Evolutionary conservation across 495 filamentous ascomycete species (phyloP).

Genomic region (Elaphomyces granulatus): DNA sequence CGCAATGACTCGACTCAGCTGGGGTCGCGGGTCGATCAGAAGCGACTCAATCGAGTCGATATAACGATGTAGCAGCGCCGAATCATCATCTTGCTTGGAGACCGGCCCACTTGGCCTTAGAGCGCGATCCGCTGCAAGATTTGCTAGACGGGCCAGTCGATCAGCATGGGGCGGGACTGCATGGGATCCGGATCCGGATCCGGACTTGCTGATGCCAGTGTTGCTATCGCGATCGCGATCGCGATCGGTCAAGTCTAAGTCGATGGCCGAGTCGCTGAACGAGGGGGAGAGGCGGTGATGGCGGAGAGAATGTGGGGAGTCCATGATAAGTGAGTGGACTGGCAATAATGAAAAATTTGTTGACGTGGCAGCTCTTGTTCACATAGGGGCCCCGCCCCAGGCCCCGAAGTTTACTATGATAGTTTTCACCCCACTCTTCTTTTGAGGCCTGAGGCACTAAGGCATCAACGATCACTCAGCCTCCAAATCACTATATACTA

Average conservation of each 20-base stretch:
- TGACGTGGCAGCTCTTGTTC: too few species aligned
- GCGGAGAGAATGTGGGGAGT: background rate
- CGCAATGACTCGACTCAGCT: slow-evolving; percentile 10
- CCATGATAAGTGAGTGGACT: too few species aligned
- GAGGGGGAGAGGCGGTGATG: slow-evolving; percentile 3
- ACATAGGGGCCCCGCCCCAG: too few species aligned
- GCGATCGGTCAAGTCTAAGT: slow-evolving; percentile 2
- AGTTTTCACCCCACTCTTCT: too few species aligned
- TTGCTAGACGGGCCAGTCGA: slow-evolving; percentile 17
- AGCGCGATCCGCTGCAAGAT: slow-evolving; percentile 7
- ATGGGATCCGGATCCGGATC: background rate
- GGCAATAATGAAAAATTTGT: too few species aligned
- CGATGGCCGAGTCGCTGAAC: slow-evolving; percentile 8
- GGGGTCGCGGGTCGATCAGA: slow-evolving; percentile 17
- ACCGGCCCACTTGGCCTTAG: background rate
- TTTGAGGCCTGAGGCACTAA: too few species aligned
- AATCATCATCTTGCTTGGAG: slow-evolving; percentile 5
- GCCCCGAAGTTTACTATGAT: too few species aligned
- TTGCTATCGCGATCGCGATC: too few species aligned
- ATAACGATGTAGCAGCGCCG: slow-evolving; percentile 14
- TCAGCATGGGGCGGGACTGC: background rate
- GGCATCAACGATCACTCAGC: too few species aligned
- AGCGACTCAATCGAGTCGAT: slow-evolving; percentile 19
- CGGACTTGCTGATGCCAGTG: background rate
- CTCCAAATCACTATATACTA: too few species aligned